Base-by-base conservation (phyloP, 2,329 filamentous ascomycete genomes). In the Zymoseptoria ardabiliae region DNA sequence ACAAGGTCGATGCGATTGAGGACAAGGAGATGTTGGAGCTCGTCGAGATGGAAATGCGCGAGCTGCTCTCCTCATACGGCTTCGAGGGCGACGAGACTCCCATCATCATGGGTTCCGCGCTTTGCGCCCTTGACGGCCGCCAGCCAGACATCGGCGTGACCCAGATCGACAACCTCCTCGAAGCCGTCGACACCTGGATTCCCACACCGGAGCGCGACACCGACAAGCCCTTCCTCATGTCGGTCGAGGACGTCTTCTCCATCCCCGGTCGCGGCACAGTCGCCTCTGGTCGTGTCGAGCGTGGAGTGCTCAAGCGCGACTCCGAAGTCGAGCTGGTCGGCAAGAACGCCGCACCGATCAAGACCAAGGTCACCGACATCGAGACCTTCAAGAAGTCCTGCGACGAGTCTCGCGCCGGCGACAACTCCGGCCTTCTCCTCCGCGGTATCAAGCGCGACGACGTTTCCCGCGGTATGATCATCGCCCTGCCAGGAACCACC, bases 311-410 rank as follows among this genome's bases (percentile, higher is more conserved):
- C 73, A 97, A 96, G 89, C 90, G 86, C 78, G 94, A 99, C 75
- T 83, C 87, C 65, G 94, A 99, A 74, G 86, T 99, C 67, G 94
- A 99, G 82, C 85, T 99, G 65, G 84, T 99, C 63, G 94, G 94
- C 75, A 96, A 94, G 82, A 86, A 87, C 68, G 77, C 79, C 59
- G 83, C 86, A 52, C 79, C 90, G 67, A 90, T 97, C 82, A 97
- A 95, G 86, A 97, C 94, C 77, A 97, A 97, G 84, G 93, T 99
- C 66, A 99, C 94, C 72, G 95, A 99, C 74, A 97, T 99, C 69
- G 94, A 99, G 83, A 99, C 93, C 67, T 99, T 99, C 85, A 97
- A 97, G 85, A 99, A 99, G 85, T 95, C 91, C 54, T 97, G 94
- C 78, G 92, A 97, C 60, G 91, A 96, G 79, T 96, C 93, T 61